Evolutionary conservation across 129 eudicot genomes (phyloP), one percentile per base, ranked within the genome.

Genomic region (Tagetes patula): DNA sequence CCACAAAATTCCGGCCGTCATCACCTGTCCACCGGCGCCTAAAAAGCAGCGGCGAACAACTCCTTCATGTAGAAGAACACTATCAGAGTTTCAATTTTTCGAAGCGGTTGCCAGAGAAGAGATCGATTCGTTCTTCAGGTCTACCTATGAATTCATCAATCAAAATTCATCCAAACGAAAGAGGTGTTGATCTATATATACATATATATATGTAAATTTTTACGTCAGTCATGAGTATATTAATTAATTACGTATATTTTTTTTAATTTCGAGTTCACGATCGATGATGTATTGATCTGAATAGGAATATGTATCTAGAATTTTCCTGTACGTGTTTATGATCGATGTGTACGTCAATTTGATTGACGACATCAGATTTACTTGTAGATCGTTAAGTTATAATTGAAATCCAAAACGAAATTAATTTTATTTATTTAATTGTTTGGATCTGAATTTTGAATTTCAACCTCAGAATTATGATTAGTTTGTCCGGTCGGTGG

Each of bases 21-120:
- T 81, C 30, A 83, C 14, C 75, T 87, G 90, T 60, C 96, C 96
- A 33, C 96, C 92, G 34, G 76, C 96, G 33, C 92, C 96, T 5
- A 82, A 63, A 41, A 89, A 82, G 76, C 82, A 73, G 59, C 71
- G 80, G n/a, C 67, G 46, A 34, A 4, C 69, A 0, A 8, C 62
- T 36, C 65, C 69, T 39, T 43, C 77, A 6, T 76, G 78, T 43
- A 81, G 66, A 74, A 47, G 71, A 65, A 76, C 72, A 41, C 67
- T 76, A 1, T 47, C 47, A 0, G 85, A 76, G 27, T 76, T 81
- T 13, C 70, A 71, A 32, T 77, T 71, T 39, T 81, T 62, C 73
- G 78, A 81, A 45, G n/a, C 52, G 33, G 67, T 82, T 7, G 67
- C 79, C 27, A 43, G 75, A 77, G 82, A 72, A 2, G 76, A 82